phyloP scores from a whole-genome alignment of 768 basidiomycete genomes.

The Collybia nuda region DNA sequence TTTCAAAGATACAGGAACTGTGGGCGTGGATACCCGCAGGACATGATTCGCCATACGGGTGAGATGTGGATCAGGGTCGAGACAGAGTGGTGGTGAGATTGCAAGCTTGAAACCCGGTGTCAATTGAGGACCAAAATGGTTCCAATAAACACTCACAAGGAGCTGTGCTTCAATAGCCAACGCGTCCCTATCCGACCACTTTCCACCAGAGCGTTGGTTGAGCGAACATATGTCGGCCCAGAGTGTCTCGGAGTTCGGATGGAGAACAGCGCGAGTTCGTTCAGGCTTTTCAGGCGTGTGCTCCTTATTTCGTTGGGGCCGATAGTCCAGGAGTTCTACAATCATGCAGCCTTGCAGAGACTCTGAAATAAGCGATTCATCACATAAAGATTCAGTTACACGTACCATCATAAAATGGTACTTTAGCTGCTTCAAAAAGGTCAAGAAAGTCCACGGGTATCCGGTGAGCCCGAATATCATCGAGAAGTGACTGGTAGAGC shows the following conservation, averaged over 20 bases:
- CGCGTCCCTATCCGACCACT: slow-evolving; percentile 72
- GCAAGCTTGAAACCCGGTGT: slow-evolving; percentile 51
- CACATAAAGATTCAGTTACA: slow-evolving; percentile 7
- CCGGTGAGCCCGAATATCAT: slow-evolving; percentile 79
- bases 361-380: background rate
- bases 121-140: slow-evolving; percentile 1
- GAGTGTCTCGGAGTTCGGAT: slow-evolving; percentile 74
- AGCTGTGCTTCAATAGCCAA: slow-evolving; percentile 74
- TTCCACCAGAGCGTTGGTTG: slow-evolving; percentile 54
- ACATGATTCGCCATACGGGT: slow-evolving; percentile 76
- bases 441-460: slow-evolving; percentile 88
- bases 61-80: slow-evolving; percentile 78
- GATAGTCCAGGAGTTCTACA: slow-evolving; percentile 79
- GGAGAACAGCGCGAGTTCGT: slow-evolving; percentile 70
- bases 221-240: slow-evolving; percentile 78
- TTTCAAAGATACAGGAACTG: slow-evolving; percentile 73
- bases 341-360: slow-evolving; percentile 70
- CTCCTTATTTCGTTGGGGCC: slow-evolving; percentile 58
- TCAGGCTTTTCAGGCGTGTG: slow-evolving; percentile 58
- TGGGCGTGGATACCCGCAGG: slow-evolving; percentile 68
- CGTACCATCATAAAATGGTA: slow-evolving; percentile 85
- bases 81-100: slow-evolving; percentile 72
- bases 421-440: slow-evolving; percentile 67
- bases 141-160: slow-evolving; percentile 46
- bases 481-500: slow-evolving; percentile 64